phyloP scores from a whole-genome alignment of 352 stramenopile species.

The Blastocystis sp. region DNA sequence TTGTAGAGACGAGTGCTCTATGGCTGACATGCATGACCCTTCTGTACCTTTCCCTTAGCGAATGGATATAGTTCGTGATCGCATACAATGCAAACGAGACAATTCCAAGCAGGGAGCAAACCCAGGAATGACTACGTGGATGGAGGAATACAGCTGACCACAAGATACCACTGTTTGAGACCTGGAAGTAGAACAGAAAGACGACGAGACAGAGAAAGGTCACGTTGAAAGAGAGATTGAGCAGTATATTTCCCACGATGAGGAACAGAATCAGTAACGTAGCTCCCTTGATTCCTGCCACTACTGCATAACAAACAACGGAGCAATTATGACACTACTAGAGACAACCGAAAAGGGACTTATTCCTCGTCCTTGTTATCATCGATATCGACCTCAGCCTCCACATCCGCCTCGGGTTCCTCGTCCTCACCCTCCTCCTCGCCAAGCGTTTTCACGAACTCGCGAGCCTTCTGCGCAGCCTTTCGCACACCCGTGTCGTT shows the following conservation, averaged over 20 bases:
- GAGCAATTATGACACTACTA: constrained; percentile 1
- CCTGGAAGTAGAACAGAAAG: neutral
- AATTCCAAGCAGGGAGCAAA: neutral
- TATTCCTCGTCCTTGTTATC: constrained; percentile 62
- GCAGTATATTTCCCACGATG: neutral
- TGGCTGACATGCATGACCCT: neutral
- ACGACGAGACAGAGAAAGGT: neutral
- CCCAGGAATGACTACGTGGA: neutral
- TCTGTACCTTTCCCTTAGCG: neutral
- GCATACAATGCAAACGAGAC: constrained; percentile 13
- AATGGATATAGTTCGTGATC: neutral
- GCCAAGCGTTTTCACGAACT: constrained; percentile 65
- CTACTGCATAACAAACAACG: constrained; percentile 18
- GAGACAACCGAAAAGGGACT: constrained; percentile 62
- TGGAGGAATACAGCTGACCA: neutral
- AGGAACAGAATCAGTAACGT: neutral
- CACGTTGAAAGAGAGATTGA: constrained; percentile 1
- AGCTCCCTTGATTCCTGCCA: neutral
- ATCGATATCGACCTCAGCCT: constrained; percentile 1
- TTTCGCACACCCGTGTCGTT: constrained; percentile 36
- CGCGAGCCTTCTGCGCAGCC: constrained; percentile 63
- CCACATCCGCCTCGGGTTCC: constrained; percentile 26
- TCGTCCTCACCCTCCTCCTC: constrained; percentile 33
- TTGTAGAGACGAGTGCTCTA: constrained; percentile 20
- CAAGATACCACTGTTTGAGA: neutral